phyloP scores from a whole-genome alignment of 805 yeast species.

The Wickerhamomyces strasburgensis region DNA sequence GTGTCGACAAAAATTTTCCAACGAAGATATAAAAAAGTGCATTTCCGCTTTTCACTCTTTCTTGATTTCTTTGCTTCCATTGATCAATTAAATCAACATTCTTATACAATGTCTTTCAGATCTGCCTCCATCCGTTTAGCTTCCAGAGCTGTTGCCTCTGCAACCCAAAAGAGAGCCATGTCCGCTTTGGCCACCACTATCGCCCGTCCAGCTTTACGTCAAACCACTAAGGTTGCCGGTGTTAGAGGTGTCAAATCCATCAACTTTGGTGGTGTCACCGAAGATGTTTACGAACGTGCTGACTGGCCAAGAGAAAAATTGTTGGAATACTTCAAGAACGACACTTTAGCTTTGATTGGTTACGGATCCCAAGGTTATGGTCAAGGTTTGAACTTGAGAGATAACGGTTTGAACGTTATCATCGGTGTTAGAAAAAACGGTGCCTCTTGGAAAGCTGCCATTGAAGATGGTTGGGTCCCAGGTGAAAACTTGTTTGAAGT shows the following conservation, averaged over 20 bases:
- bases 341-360: constrained; percentile 95
- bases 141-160: constrained; percentile 29
- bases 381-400: constrained; percentile 98
- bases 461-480: constrained; percentile 99
- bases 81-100: background rate
- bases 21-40: background rate
- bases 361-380: constrained; percentile 99
- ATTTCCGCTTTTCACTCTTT: constrained; percentile 1
- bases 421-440: constrained; percentile 98
- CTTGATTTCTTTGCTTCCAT: background rate
- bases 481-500: constrained; percentile 97
- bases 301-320: constrained; percentile 99
- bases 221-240: constrained; percentile 48
- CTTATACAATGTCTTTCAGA: constrained; percentile 35
- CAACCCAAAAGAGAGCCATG: constrained; percentile 54
- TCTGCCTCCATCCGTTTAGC: constrained; percentile 45
- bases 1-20: constrained; percentile 3
- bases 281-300: constrained; percentile 98
- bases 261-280: constrained; percentile 94
- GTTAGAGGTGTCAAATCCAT: constrained; percentile 93
- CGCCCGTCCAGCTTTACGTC: constrained; percentile 56
- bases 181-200: constrained; percentile 44
- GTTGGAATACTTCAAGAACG: constrained; percentile 94
- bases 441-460: constrained; percentile 99
- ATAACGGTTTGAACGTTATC: constrained; percentile 96